Conservation (phyloP, 495 filamentous ascomycete genomes). For the Lasiosphaeriaceae sp. region DNA sequence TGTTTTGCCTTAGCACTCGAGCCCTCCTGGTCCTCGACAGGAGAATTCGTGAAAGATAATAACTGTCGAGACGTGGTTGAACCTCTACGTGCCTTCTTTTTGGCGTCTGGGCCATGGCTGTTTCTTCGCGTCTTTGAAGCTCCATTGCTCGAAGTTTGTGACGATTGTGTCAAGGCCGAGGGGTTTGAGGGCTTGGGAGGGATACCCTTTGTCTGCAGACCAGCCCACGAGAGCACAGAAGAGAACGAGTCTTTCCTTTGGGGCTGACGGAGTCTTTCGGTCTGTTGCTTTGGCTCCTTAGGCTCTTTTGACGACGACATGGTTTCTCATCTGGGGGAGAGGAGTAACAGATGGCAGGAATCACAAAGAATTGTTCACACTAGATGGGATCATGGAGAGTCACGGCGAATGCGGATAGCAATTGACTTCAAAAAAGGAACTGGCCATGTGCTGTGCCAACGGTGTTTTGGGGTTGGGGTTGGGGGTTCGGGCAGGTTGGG, state of each 20-base stretch:
- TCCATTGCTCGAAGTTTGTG: slow-evolving; percentile 7
- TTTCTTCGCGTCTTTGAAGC: slow-evolving; percentile 24
- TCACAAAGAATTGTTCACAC: neutral
- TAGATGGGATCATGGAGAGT: neutral
- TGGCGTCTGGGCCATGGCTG: slow-evolving; percentile 24
- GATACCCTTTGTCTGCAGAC: slow-evolving; percentile 17
- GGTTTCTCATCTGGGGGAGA: neutral
- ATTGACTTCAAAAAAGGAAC: slow-evolving; percentile 2
- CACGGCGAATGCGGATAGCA: slow-evolving; percentile 11
- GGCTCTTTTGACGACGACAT: slow-evolving; percentile 23
- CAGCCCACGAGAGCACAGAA: slow-evolving; percentile 28
- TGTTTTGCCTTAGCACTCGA: slow-evolving; percentile 26
- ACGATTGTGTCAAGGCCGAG: slow-evolving; percentile 9
- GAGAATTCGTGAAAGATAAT: slow-evolving; percentile 20
- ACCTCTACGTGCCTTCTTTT: slow-evolving; percentile 31
- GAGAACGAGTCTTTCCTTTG: slow-evolving; percentile 30
- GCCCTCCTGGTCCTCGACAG: slow-evolving; percentile 8
- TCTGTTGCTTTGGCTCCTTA: slow-evolving; percentile 22
- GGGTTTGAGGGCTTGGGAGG: slow-evolving; percentile 11
- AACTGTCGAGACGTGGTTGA: slow-evolving; percentile 26
- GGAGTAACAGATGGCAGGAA: neutral
- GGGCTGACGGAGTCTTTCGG: slow-evolving; percentile 21
- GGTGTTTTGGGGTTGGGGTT: slow-evolving; percentile 7
- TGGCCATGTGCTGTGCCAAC: neutral
- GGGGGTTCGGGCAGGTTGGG: slow-evolving; percentile 32